Percentiles rank a stretch among this genome's conserved stretches.
Evolutionary conservation across 2,329 filamentous ascomycete genomes (phyloP).

Genomic region (Cercospora zeina): DNA sequence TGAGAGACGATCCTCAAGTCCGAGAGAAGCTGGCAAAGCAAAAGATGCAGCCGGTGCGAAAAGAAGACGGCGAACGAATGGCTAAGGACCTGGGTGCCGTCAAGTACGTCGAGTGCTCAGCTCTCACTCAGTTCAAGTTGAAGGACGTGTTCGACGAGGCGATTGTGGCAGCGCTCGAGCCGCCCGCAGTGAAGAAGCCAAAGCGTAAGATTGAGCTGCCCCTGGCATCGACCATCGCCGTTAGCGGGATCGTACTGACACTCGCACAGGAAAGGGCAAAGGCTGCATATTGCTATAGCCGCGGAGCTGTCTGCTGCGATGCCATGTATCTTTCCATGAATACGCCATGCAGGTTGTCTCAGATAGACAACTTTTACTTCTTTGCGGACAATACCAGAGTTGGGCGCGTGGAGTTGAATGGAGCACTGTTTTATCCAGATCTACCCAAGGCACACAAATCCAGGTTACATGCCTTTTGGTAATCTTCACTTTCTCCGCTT

Average conservation of each 20-base stretch:
- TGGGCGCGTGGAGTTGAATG: slow-evolving; percentile 29
- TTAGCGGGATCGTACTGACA: neutral
- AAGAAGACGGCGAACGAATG: slow-evolving; percentile 93
- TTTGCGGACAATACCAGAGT: slow-evolving; percentile 25
- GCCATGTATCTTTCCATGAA: slow-evolving; percentile 1
- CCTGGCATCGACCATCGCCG: neutral
- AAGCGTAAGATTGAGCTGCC: slow-evolving; percentile 33
- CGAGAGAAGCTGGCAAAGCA: slow-evolving; percentile 91
- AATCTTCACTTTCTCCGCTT: neutral
- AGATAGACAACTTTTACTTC: slow-evolving; percentile 21
- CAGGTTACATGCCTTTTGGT: slow-evolving; percentile 18
- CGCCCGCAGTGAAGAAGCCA: slow-evolving; percentile 74
- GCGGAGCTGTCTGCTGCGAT: slow-evolving; percentile 6
- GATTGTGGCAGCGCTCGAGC: slow-evolving; percentile 92
- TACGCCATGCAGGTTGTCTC: slow-evolving; percentile 20
- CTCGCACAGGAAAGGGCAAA: slow-evolving; percentile 37
- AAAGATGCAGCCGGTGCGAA: slow-evolving; percentile 90
- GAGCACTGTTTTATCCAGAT: slow-evolving; percentile 25
- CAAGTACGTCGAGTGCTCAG: slow-evolving; percentile 98
- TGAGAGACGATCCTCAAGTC: slow-evolving; percentile 84
- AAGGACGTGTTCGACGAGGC: slow-evolving; percentile 99
- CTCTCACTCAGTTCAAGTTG: slow-evolving; percentile 94
- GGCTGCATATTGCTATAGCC: slow-evolving; percentile 40
- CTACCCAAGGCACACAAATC: slow-evolving; percentile 26
- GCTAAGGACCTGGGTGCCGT: slow-evolving; percentile 96